These are phyloP conservation scores for Geotrichum histeridarum DNA, from an alignment of 1,139 yeast species.

Conservation along the genomic window DNA sequence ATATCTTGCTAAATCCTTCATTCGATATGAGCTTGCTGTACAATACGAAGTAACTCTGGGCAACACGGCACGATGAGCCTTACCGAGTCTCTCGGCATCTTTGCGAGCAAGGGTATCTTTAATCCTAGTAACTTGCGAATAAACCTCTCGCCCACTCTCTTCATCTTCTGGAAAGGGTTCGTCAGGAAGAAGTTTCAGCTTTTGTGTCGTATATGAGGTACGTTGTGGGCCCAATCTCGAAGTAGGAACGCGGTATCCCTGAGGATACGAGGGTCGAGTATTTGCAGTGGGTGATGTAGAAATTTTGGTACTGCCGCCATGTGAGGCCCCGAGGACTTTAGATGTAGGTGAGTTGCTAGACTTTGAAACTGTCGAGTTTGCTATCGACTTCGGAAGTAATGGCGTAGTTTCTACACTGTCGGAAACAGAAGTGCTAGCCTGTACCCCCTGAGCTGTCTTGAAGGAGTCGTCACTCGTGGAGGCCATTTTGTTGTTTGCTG, in stretches of 20 bases:
- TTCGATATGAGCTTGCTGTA: conserved; percentile 51
- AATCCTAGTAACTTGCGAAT: conserved; percentile 77
- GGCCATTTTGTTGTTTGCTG: no score
- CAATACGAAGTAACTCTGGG: conserved; percentile 22
- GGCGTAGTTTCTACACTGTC: no score
- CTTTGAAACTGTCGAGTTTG: no score
- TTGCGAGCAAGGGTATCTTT: conserved; percentile 88
- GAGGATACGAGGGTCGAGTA: conserved; percentile 13
- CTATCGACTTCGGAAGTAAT: no score
- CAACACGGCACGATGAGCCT: conserved; percentile 61
- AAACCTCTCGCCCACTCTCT: conserved; percentile 51
- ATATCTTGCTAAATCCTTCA: conserved; percentile 85
- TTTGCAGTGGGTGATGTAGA: not conserved
- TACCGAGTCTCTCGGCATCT: conserved; percentile 91
- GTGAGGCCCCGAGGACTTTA: no score
- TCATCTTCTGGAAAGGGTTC: conserved; percentile 48
- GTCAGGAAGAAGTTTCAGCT: conserved; percentile 80
- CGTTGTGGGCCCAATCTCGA: conserved; percentile 72
- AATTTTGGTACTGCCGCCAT: not conserved
- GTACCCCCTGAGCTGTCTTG: no score
- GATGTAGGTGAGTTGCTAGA: no score
- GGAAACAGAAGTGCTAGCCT: no score
- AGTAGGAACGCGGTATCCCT: conserved; percentile 19
- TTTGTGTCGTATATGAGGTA: conserved; percentile 82
- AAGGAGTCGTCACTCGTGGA: no score